Conservation (phyloP, 495 filamentous ascomycete species). For the Viridothelium virens region DNA sequence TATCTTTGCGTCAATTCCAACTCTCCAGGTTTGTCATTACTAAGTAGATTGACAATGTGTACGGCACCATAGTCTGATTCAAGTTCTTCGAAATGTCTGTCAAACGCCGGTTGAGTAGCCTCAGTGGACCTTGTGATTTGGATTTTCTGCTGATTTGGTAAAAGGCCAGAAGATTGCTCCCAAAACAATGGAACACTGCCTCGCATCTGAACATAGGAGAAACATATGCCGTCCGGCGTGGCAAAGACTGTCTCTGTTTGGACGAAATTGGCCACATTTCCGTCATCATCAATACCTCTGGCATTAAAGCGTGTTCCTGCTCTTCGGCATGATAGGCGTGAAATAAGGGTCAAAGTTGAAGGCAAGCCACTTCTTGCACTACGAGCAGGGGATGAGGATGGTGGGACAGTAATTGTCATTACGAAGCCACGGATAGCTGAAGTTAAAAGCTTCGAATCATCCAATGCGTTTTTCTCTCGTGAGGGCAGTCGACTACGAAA, state of each 20-base stretch:
- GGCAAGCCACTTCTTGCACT: conserved; percentile 57
- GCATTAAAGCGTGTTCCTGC: conserved; percentile 96
- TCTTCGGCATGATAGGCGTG: conserved; percentile 80
- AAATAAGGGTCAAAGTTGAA: conserved; percentile 78
- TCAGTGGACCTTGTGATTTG: conserved; percentile 79
- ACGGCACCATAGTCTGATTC: conserved; percentile 79
- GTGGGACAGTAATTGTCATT: conserved; percentile 72
- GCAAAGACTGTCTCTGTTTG: conserved; percentile 64
- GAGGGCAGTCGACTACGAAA: conserved; percentile 74
- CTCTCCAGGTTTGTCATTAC: conserved; percentile 76
- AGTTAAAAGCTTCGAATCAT: conserved; percentile 79
- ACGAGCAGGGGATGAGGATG: conserved; percentile 47
- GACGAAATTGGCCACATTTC: conserved; percentile 91
- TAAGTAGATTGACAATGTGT: conserved; percentile 87
- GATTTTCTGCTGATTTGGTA: conserved; percentile 93
- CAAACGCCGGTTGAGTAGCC: conserved; percentile 89
- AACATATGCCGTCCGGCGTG: conserved; percentile 65
- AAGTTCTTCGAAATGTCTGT: conserved; percentile 82
- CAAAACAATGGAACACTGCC: conserved; percentile 95
- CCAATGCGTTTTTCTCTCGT: conserved; percentile 64
- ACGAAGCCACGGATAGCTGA: conserved; percentile 93
- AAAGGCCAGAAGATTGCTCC: conserved; percentile 81
- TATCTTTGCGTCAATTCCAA: conserved; percentile 70
- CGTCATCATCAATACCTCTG: conserved; percentile 93
- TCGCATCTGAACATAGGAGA: conserved; percentile 88